A percentile compares a stretch with the other conserved stretches of the same genome.
These are phyloP conservation scores for Trypanosoma lewisi DNA, from an alignment of 208 protist species.

Conservation along the genomic window DNA sequence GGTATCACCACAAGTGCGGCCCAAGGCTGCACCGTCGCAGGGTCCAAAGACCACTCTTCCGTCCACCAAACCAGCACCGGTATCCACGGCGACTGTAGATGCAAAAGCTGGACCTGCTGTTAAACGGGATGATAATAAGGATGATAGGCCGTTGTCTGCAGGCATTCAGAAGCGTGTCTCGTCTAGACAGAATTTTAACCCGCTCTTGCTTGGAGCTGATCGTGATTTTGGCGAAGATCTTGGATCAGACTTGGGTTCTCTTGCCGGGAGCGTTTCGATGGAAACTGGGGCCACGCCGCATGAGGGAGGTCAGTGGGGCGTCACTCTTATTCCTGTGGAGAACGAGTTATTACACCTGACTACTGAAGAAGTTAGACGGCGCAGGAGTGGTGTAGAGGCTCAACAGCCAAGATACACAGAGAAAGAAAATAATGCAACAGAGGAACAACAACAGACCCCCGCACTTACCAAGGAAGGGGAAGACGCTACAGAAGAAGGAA, in stretches of 20 bases:
- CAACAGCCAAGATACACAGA: background rate
- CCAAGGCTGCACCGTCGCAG: background rate
- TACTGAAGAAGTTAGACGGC: background rate
- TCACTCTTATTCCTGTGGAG: background rate
- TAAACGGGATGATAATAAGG: background rate
- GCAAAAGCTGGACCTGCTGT: background rate
- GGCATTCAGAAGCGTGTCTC: background rate
- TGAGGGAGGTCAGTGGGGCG: background rate
- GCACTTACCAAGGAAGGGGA: too few species aligned
- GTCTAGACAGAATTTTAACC: background rate
- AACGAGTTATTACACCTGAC: background rate
- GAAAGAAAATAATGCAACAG: background rate
- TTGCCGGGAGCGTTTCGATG: background rate
- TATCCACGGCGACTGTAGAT: background rate
- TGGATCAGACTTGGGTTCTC: background rate
- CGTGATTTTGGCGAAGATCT: background rate
- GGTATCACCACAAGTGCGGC: background rate
- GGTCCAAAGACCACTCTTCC: too few species aligned
- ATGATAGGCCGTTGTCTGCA: background rate
- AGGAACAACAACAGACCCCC: background rate
- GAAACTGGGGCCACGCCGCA: background rate
- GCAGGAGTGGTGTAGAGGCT: background rate
- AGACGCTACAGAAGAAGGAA: background rate
- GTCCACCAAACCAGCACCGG: too few species aligned
- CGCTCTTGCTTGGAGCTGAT: background rate